Evolutionary conservation across 176 grass and related monocot species (phyloP).

Genomic region (Aegilops sharonensis): DNA sequence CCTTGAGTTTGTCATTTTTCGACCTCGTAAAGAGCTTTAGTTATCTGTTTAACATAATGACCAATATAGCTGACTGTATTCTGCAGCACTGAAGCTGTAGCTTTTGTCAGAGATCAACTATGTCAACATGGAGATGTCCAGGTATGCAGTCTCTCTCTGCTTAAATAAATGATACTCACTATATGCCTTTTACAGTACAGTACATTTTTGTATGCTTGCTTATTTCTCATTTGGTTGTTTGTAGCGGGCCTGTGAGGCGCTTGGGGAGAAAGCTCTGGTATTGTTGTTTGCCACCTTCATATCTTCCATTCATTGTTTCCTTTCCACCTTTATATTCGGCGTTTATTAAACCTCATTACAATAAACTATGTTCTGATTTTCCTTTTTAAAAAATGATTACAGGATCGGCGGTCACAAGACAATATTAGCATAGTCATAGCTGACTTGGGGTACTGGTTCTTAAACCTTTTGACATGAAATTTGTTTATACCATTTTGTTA

Average conservation of each 20-base stretch:
- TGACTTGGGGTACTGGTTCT: conserved; percentile 75
- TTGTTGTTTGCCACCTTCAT: conserved; percentile 10
- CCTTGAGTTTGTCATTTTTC: not conserved
- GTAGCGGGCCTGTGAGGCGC: conserved; percentile 77
- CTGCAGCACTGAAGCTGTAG: conserved; percentile 71
- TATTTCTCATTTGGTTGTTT: conserved; percentile 26
- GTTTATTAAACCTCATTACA: not conserved
- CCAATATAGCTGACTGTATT: conserved; percentile 28
- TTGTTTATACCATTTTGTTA: conserved; percentile 20
- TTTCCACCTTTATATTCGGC: conserved; percentile 2
- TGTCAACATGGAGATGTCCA: conserved; percentile 88
- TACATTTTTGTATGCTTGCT: conserved; percentile 21
- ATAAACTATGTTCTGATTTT: not conserved
- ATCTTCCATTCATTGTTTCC: conserved; percentile 12
- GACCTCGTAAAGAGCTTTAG: not conserved
- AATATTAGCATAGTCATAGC: conserved; percentile 94
- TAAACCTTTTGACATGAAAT: conserved; percentile 15
- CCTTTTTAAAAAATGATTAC: conserved; percentile 7
- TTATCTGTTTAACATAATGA: conserved; percentile 24
- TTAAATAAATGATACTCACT: not conserved
- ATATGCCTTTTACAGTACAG: not conserved
- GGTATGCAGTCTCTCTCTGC: conserved; percentile 35
- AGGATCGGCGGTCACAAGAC: conserved; percentile 81
- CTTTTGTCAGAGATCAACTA: conserved; percentile 87
- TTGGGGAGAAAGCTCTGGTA: conserved; percentile 79